Conservation (phyloP, 2,329 filamentous ascomycete species). For the Blastomyces parvus region DNA sequence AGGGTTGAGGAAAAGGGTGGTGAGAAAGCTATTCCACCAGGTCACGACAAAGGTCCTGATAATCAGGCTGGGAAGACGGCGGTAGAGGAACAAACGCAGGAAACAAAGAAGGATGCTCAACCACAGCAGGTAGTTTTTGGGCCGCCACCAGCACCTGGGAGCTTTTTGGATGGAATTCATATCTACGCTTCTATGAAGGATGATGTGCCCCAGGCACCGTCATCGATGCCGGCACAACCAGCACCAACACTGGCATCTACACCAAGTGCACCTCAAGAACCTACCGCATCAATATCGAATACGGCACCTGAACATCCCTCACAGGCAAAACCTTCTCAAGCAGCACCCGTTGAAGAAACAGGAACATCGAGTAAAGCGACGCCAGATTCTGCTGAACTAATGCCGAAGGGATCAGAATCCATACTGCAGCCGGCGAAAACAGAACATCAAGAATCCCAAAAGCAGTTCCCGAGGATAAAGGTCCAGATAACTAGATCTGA, state of each 20-base stretch:
- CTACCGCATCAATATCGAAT: neutral
- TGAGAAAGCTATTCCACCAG: neutral
- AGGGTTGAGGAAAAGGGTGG: neutral
- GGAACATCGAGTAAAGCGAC: conserved; percentile 4
- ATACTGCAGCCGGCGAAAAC: neutral
- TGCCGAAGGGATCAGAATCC: conserved; percentile 2
- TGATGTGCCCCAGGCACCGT: neutral
- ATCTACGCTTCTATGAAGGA: conserved; percentile 19
- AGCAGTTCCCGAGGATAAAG: neutral
- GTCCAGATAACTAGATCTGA: neutral
- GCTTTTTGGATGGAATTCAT: conserved; percentile 21
- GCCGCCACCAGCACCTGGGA: conserved; percentile 7
- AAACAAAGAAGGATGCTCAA: neutral
- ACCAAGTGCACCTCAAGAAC: neutral
- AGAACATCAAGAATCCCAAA: neutral
- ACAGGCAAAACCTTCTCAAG: conserved; percentile 1
- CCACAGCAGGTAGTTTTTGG: conserved; percentile 2
- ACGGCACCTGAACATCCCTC: conserved; percentile 5
- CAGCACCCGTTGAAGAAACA: neutral
- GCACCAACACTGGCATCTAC: neutral
- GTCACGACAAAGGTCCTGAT: neutral
- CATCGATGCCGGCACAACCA: neutral
- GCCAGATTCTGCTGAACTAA: conserved; percentile 5
- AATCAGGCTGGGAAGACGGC: neutral
- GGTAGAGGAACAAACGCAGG: neutral